Conservation (phyloP, 2,329 filamentous ascomycete species). For the Talaromyces sp. region DNA sequence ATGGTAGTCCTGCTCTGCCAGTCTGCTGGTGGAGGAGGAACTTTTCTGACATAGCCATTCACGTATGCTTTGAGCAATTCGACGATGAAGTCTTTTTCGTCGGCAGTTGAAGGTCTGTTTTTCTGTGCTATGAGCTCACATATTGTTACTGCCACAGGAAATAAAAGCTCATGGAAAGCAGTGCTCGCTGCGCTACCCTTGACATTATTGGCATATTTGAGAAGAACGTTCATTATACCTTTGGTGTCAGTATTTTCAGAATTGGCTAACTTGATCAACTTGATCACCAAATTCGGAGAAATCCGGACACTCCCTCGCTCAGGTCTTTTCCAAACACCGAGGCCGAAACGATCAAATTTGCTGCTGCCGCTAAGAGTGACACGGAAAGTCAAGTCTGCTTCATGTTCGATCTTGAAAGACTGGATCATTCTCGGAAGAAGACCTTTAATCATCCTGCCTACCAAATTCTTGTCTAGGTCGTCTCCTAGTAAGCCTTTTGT, state of each 20-base stretch:
- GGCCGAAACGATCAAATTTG: background rate
- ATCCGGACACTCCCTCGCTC: background rate
- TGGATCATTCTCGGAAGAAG: background rate
- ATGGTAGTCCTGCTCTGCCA: background rate
- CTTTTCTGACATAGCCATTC: background rate
- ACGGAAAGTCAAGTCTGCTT: background rate
- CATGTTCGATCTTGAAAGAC: background rate
- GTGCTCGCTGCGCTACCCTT: background rate
- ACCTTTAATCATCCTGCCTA: background rate
- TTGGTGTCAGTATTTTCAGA: background rate
- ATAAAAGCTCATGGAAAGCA: slow-evolving; percentile 2
- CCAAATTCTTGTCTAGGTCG: background rate
- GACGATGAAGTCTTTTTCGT: background rate
- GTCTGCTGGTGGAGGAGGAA: background rate
- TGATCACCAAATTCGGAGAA: background rate
- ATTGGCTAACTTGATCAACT: background rate
- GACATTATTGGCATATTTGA: background rate
- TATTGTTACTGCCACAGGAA: background rate
- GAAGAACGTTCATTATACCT: background rate
- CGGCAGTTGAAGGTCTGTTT: background rate
- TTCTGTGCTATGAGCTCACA: background rate
- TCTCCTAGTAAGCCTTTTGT: background rate
- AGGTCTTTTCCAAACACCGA: background rate
- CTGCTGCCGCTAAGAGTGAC: background rate
- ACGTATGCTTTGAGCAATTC: background rate